Base-by-base conservation (phyloP, 2,329 filamentous ascomycete genomes). In the Nigrograna mackinnonii region DNA sequence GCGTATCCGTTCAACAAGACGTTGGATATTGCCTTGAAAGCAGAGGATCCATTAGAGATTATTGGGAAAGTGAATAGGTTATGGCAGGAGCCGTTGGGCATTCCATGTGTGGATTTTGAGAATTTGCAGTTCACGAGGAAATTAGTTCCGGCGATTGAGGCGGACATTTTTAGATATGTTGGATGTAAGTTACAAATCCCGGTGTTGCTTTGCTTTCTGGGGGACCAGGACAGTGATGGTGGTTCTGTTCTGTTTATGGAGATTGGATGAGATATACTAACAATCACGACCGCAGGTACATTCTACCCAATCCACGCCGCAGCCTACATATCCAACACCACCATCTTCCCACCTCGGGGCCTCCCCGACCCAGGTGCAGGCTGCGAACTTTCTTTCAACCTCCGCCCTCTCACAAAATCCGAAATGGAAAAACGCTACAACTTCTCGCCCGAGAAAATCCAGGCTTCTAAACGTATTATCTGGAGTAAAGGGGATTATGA, bases 401-500 rank as follows among this genome's bases (percentile, higher is more conserved):
- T 21, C 24, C n/a, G n/a, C n/a, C n/a, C n/a, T n/a, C n/a, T n/a
- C 22, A 31, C 16, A 11, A 36, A 36, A 28, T 19, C 32, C 5
- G 20, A 42, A 24, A 30, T 37, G 6, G 39, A 31, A 19, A 18
- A 14, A 17, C 34, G 34, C 16, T 43, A 43, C 22, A 22, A 34
- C 18, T 39, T 43, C 35, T 31, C 35, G 19, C 19, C 19, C 5
- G 41, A 22, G 6, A 28, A 43, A 18, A 12, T 43, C 5, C 34
- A 43, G 33, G 39, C 38, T 16, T 43, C 41, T 14, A 43, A 24
- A 17, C 22, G 22, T n/a, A 43, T 43, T 22, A 39, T 43, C 24
- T 43, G 37, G 33, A 35, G 18, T 26, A 43, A 43, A 20, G 41
- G 35, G 5, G 28, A 38, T 24, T 43, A 43, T 26, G 41, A 43